Evolutionary conservation across 805 yeast genomes (phyloP), one percentile per base, ranked within the genome.

Genomic region (Jamesozyma gamospora): DNA sequence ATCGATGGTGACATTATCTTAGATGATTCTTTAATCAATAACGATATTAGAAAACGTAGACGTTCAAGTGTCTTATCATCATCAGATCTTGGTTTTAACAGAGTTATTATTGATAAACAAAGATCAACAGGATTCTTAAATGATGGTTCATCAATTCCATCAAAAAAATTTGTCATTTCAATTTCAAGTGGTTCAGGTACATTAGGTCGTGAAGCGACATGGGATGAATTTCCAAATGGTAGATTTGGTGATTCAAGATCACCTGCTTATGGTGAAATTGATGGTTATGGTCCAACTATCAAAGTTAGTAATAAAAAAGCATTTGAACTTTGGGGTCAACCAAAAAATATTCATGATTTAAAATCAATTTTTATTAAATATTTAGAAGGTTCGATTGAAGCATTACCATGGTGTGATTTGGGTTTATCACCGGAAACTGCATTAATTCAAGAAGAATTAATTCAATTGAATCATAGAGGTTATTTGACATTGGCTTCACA

Each of bases 221-320:
- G 97, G 97, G 97, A 88, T 66, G 97, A 88, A 55, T 88, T 85
- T 62, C 92, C 96, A 21, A 86, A 88, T 62, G 95, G 96, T 56
- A 73, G 97, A 65, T 86, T 85, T 60, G 94, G 96, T 65, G 95
- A 87, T 63, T 83, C 95, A 0, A 71, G 92, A 52, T 85, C 95
- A 27, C 96, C 96, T 15, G 97, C 97, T 1, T 90, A 83, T 62
- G 98, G 97, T 67, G 96, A 90, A 64, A 85, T 90, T 51, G 96
- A 88, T 59, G 97, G 97, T 25, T 92, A 90, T 59, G 97, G 97
- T 2, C 95, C 96, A 0, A 75, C 82, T 2, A 72, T 92, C 52
- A 88, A 88, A 54, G 78, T 85, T 4, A 72, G 80, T 7, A 71
- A 77, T 11, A 69, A 72, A 28, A 75, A 71, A 52, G 94, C 94